Evolutionary conservation across 805 yeast genomes (phyloP).

Genomic region (Lipomyces mesembrius): DNA sequence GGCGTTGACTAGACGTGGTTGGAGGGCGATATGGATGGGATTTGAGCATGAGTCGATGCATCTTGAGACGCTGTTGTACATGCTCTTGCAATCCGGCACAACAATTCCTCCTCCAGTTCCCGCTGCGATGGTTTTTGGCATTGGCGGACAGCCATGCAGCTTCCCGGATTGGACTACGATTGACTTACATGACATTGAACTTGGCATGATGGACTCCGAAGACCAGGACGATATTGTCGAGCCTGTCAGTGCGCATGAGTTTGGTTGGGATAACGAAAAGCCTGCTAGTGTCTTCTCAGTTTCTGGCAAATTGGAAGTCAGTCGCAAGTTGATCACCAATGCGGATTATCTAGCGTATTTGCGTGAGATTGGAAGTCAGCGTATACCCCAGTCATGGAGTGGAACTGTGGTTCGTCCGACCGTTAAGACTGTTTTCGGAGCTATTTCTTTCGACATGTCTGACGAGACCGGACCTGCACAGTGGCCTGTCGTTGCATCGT

Average conservation of each 20-base stretch:
- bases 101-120: slow-evolving; percentile 30
- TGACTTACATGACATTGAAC: not conserved
- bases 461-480: slow-evolving; percentile 17
- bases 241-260: slow-evolving; percentile 1
- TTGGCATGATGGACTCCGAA: slow-evolving; percentile 29
- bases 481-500: slow-evolving; percentile 39
- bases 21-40: slow-evolving; percentile 37
- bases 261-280: slow-evolving; percentile 40
- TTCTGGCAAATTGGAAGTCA: slow-evolving; percentile 21
- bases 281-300: slow-evolving; percentile 18
- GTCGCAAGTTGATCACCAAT: slow-evolving; percentile 34
- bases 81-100: slow-evolving; percentile 34
- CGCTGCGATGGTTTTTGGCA: not conserved
- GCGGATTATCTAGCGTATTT: slow-evolving; percentile 29
- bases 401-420: slow-evolving; percentile 19
- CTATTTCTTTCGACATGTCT: slow-evolving; percentile 4
- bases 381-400: slow-evolving; percentile 32
- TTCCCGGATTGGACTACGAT: not conserved
- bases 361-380: not conserved
- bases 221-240: slow-evolving; percentile 11
- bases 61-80: slow-evolving; percentile 38
- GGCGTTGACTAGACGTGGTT: not conserved
- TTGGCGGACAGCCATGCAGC: not conserved
- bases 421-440: slow-evolving; percentile 36
- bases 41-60: slow-evolving; percentile 40